Percentiles rank a stretch among this genome's conserved stretches.
These are phyloP conservation scores for Claviceps purpurea DNA, from an alignment of 2,329 filamentous ascomycete species.

Conservation along the genomic window DNA sequence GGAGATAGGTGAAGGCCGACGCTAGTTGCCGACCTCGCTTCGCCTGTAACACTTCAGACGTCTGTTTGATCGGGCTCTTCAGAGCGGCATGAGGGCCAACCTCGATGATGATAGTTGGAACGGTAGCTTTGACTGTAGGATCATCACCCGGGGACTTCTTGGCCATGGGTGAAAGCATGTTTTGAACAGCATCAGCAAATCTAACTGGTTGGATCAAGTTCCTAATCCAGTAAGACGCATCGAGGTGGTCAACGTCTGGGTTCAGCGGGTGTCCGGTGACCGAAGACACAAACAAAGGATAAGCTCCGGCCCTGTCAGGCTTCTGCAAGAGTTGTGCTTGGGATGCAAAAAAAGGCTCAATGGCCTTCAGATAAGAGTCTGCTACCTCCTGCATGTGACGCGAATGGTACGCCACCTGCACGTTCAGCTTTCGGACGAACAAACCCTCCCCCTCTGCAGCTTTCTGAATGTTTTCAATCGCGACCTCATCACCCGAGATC, in stretches of 20 bases:
- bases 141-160: too few species aligned
- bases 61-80: neutral
- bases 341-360: neutral
- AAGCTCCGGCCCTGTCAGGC: too few species aligned
- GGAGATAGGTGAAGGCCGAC: neutral
- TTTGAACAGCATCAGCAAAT: neutral
- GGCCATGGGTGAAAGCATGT: neutral
- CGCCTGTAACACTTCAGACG: neutral
- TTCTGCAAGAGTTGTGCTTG: neutral
- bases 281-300: neutral
- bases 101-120: neutral
- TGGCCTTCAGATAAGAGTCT: neutral
- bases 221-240: neutral
- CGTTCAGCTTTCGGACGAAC: conserved; percentile 8
- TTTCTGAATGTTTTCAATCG: conserved; percentile 12
- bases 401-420: conserved; percentile 21
- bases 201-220: neutral
- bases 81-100: neutral
- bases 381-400: conserved; percentile 7
- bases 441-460: conserved; percentile 10
- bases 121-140: too few species aligned
- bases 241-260: neutral
- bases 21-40: neutral
- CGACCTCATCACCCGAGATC: conserved; percentile 12
- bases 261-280: neutral